Evolutionary conservation across 768 basidiomycete genomes (phyloP), one percentile per base, ranked within the genome.

Genomic region (Lepiota brunneoincarnata): DNA sequence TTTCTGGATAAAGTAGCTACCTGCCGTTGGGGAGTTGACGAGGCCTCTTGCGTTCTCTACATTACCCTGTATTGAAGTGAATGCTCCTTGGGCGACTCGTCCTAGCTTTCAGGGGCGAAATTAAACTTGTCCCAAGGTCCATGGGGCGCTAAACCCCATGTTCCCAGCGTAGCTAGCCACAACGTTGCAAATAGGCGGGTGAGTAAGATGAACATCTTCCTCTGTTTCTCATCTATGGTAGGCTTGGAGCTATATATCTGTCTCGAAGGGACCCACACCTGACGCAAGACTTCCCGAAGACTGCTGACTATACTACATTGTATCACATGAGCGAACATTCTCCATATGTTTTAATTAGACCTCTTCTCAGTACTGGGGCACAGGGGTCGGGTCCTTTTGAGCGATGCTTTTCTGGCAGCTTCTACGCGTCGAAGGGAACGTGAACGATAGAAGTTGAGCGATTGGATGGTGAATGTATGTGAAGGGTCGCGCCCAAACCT

Each of bases 311-410:
- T 31, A 10, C 2, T 28, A 9, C 31, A 31, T 10, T 10, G 11
- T 38, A 39, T 50, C 49, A 50, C 49, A 50, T 50, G 49, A 50
- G 10, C 39, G 18, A 1, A n/a, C 4, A 11, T 36, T 49, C 48
- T 45, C 44, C 44, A 45, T 45, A 38, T 49, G 31, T 50, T 50
- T 28, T 10, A 36, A 40, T 15, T n/a, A 24, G 24, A 14, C 7
- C n/a, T n/a, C n/a, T n/a, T n/a, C n/a, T n/a, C n/a, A n/a, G n/a
- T n/a, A n/a, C 0, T 23, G 14, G 21, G 34, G 31, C 44, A 45
- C 44, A 24, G 14, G 44, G 26, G 9, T n/a, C n/a, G n/a, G n/a
- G n/a, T n/a, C n/a, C n/a, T n/a, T n/a, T 26, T 7, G 7, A 24
- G 24, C 31, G 34, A 49, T 15, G 37, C 10, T 14, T 4, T 21